phyloP scores from a whole-genome alignment of 805 yeast genomes.

The Metschnikowia cubensis region DNA sequence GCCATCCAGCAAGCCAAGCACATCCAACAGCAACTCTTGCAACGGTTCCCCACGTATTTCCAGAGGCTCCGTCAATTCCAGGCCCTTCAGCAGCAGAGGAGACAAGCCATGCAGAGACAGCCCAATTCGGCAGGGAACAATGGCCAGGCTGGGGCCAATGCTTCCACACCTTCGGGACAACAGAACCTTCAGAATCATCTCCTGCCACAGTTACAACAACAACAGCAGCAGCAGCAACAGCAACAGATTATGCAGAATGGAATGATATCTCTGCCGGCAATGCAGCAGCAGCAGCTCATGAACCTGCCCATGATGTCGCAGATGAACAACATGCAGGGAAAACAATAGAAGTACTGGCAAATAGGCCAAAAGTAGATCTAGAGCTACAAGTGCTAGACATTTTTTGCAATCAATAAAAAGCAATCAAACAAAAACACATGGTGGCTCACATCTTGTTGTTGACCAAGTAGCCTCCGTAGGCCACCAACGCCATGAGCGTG shows the following conservation, averaged over 20 bases:
- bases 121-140: constrained; percentile 6
- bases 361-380: not conserved
- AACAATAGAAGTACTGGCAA: constrained; percentile 3
- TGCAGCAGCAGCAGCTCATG: constrained; percentile 18
- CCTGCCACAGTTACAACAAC: constrained; percentile 3
- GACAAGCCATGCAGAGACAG: constrained; percentile 17
- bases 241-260: constrained; percentile 10
- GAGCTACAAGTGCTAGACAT: not conserved
- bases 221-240: constrained; percentile 6
- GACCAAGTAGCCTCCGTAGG: constrained; percentile 28
- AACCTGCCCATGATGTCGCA: constrained; percentile 20
- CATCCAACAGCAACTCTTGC: constrained; percentile 35
- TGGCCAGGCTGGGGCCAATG: not conserved
- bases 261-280: constrained; percentile 18
- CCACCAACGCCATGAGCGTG: constrained; percentile 34
- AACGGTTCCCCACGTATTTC: constrained; percentile 35
- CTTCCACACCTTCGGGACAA: not conserved
- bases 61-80: constrained; percentile 37
- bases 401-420: not conserved
- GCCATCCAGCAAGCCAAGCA: constrained; percentile 41
- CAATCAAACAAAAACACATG: not conserved
- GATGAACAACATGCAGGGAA: constrained; percentile 16
- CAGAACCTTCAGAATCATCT: constrained; percentile 4
- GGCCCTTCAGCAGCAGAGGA: constrained; percentile 26
- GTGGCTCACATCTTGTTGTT: not conserved